Percentiles rank a stretch among this genome's conserved stretches.
Evolutionary conservation across 805 yeast species (phyloP).

Genomic region (Alloascoidea africana): DNA sequence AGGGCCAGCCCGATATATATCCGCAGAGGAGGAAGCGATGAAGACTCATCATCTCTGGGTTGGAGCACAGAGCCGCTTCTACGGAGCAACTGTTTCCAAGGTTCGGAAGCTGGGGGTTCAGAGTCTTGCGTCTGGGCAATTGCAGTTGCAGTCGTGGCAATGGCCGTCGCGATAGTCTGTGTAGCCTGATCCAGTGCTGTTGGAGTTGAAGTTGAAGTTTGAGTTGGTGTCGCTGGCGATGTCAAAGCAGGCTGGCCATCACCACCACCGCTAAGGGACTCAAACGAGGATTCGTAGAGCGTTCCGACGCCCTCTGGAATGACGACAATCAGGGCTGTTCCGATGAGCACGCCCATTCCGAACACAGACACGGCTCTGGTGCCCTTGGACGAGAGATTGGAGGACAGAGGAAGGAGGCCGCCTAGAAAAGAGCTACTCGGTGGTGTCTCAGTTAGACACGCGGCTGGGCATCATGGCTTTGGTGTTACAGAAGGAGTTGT

Average conservation of each 20-base stretch:
- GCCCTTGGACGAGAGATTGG: slow-evolving; percentile 15
- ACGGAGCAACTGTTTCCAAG: slow-evolving; percentile 4
- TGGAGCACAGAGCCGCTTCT: slow-evolving; percentile 1
- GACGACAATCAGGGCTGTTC: slow-evolving; percentile 42
- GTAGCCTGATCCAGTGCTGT: not conserved
- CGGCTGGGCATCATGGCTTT: slow-evolving; percentile 3
- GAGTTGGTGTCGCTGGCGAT: no score
- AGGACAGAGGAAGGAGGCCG: slow-evolving; percentile 17
- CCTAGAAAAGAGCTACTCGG: slow-evolving; percentile 13
- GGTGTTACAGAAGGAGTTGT: not conserved
- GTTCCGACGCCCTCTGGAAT: slow-evolving; percentile 53
- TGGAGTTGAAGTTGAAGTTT: no score
- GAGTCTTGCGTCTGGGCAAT: no score
- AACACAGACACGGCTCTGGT: slow-evolving; percentile 29
- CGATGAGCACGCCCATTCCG: slow-evolving; percentile 45
- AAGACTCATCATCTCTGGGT: slow-evolving; percentile 2
- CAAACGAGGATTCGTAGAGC: slow-evolving; percentile 14
- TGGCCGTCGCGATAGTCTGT: no score
- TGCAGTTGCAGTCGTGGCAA: no score
- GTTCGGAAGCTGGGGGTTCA: slow-evolving; percentile 3
- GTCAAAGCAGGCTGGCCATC: not conserved
- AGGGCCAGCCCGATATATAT: slow-evolving; percentile 29
- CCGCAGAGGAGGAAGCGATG: slow-evolving; percentile 9
- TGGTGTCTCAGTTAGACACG: not conserved
- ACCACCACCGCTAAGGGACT: not conserved